Evolutionary conservation across 768 basidiomycete species (phyloP).

Genomic region (Chalciporus piperatus): DNA sequence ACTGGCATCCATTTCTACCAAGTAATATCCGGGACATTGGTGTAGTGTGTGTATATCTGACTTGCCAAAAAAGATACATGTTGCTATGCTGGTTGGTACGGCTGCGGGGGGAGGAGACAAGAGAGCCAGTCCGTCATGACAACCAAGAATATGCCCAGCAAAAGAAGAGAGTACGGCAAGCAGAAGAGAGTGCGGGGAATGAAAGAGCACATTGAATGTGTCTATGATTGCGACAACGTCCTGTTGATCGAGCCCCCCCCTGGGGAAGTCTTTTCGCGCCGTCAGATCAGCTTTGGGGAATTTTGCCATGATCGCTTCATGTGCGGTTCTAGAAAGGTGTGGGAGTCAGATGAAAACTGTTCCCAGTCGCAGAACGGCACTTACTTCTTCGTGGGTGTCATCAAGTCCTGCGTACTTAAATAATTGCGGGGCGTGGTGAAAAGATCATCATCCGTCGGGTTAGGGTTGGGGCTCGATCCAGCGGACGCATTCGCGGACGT

Average conservation of each 20-base stretch:
- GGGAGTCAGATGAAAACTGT: slow-evolving; percentile 6
- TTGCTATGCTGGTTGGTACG: background rate
- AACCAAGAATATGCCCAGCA: slow-evolving; percentile 2
- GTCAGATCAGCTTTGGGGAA: slow-evolving; percentile 96
- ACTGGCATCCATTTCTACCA: slow-evolving; percentile 3
- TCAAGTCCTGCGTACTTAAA: slow-evolving; percentile 88
- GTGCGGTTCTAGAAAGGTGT: slow-evolving; percentile 63
- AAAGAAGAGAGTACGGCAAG: background rate
- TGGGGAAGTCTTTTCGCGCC: slow-evolving; percentile 85
- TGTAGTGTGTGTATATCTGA: no score
- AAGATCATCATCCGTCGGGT: slow-evolving; percentile 85
- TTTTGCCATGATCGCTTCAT: slow-evolving; percentile 80
- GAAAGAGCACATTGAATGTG: background rate
- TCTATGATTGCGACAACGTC: slow-evolving; percentile 83
- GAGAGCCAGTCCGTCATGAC: slow-evolving; percentile 10
- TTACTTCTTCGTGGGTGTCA: slow-evolving; percentile 95
- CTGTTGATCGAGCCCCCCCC: slow-evolving; percentile 90
- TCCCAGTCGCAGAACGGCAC: slow-evolving; percentile 27
- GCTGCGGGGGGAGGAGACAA: background rate
- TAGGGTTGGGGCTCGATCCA: slow-evolving; percentile 70
- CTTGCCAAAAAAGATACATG: background rate
- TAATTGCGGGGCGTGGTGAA: slow-evolving; percentile 80
- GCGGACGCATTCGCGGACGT: slow-evolving; percentile 84
- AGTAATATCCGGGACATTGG: no score
- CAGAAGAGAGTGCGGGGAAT: background rate